phyloP scores from a whole-genome alignment of 2,329 filamentous ascomycete species.

The Pseudogymnoascus sp. region DNA sequence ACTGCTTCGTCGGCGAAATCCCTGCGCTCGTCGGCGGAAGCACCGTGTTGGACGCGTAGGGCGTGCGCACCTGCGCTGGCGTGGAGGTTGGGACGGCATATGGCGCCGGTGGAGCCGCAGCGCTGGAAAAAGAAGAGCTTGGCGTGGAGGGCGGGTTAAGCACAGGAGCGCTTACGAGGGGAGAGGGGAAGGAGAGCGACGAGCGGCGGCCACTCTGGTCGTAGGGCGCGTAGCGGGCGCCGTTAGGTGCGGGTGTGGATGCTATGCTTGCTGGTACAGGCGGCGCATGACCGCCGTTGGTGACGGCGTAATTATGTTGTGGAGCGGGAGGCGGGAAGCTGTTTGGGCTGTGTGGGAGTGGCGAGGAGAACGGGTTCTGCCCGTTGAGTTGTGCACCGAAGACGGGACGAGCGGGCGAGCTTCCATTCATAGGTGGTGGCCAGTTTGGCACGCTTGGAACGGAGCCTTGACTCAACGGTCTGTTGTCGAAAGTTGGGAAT shows the following conservation, averaged over 20 bases:
- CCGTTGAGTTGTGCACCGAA: constrained; percentile 18
- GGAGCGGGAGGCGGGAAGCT: constrained; percentile 27
- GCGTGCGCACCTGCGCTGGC: constrained; percentile 17
- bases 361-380: constrained; percentile 27
- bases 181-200: constrained; percentile 26
- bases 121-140: constrained; percentile 13
- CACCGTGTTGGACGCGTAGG: not conserved
- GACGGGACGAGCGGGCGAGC: constrained; percentile 11
- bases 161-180: constrained; percentile 23
- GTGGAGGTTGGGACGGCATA: constrained; percentile 13
- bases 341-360: constrained; percentile 26
- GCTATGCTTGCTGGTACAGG: constrained; percentile 10
- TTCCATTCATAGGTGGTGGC: constrained; percentile 9
- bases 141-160: constrained; percentile 21
- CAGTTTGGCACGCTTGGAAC: not conserved
- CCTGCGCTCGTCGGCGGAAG: constrained; percentile 32
- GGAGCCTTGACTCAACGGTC: constrained; percentile 1
- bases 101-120: constrained; percentile 15
- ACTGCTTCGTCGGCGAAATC: constrained; percentile 39
- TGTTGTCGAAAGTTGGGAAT: not conserved
- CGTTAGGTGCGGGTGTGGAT: not conserved
- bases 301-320: constrained; percentile 21
- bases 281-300: constrained; percentile 20
- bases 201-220: constrained; percentile 20
- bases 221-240: not conserved